Evolutionary conservation across 768 basidiomycete genomes (phyloP).

Genomic region (Hypsizygus marmoreus): DNA sequence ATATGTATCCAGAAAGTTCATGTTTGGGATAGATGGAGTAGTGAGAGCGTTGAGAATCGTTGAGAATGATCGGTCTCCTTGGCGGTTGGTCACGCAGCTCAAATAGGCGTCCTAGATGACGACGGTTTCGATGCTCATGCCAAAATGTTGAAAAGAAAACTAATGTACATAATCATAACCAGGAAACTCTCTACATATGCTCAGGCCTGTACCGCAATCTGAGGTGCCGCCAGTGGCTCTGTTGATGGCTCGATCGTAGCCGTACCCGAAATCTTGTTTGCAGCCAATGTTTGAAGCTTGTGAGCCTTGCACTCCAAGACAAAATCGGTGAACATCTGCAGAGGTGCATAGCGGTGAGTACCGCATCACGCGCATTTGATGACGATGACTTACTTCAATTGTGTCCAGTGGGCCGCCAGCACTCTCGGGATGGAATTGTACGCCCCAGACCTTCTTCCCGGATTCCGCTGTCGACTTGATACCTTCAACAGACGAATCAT

Average conservation of each 20-base stretch:
- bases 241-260: slow-evolving; percentile 4
- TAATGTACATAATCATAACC: slow-evolving; percentile 13
- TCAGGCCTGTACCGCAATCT: slow-evolving; percentile 16
- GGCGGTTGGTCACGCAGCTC: background rate
- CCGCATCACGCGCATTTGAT: slow-evolving; percentile 2
- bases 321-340: slow-evolving; percentile 93
- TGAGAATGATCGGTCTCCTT: too few relatives aligned
- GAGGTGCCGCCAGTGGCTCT: slow-evolving; percentile 7
- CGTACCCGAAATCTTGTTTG: background rate
- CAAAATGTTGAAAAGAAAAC: slow-evolving; percentile 1
- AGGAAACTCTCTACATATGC: slow-evolving; percentile 5
- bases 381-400: slow-evolving; percentile 69
- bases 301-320: slow-evolving; percentile 74
- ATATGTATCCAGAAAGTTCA: slow-evolving; percentile 79
- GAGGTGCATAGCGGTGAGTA: background rate
- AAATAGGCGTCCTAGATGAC: too few relatives aligned
- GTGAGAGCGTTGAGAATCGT: too few relatives aligned
- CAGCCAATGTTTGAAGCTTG: slow-evolving; percentile 35
- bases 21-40: slow-evolving; percentile 28
- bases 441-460: slow-evolving; percentile 94
- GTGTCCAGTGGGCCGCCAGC: slow-evolving; percentile 98
- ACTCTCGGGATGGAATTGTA: slow-evolving; percentile 99
- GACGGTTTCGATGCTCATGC: too few relatives aligned
- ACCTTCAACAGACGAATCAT: slow-evolving; percentile 97
- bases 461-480: slow-evolving; percentile 93